phyloP scores from a whole-genome alignment of 352 stramenopile genomes.

The Globisporangium splendens region DNA sequence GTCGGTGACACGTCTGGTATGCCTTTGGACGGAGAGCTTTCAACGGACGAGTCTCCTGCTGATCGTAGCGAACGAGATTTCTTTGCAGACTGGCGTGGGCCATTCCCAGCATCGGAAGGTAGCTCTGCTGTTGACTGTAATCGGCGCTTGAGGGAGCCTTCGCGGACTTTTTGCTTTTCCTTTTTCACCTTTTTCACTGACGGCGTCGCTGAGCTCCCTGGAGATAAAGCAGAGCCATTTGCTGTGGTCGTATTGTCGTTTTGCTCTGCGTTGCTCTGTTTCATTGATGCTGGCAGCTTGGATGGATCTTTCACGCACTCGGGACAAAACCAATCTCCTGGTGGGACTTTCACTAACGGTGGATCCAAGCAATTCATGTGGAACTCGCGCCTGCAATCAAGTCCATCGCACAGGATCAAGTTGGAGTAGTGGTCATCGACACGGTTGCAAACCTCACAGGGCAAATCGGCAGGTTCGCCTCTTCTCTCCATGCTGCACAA shows the following conservation, averaged over 20 bases:
- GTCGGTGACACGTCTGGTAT: constrained; percentile 28
- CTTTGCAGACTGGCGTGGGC: constrained; percentile 43
- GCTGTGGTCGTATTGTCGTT: constrained; percentile 9
- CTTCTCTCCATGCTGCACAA: constrained; percentile 62
- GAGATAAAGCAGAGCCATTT: constrained; percentile 12
- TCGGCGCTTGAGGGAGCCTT: constrained; percentile 54
- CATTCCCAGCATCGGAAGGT: neutral
- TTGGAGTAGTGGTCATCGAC: constrained; percentile 80
- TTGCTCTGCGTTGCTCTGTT: constrained; percentile 15
- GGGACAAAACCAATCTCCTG: constrained; percentile 78
- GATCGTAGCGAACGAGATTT: constrained; percentile 31
- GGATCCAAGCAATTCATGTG: constrained; percentile 83
- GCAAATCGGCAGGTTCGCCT: constrained; percentile 63
- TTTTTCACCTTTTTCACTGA: constrained; percentile 45
- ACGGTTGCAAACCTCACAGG: constrained; percentile 80
- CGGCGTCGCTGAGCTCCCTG: constrained; percentile 9
- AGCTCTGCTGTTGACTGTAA: constrained; percentile 26
- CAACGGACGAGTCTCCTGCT: constrained; percentile 35
- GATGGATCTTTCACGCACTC: constrained; percentile 48
- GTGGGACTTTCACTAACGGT: constrained; percentile 54
- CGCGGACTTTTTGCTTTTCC: constrained; percentile 53
- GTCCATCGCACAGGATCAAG: constrained; percentile 81
- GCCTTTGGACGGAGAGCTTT: constrained; percentile 31
- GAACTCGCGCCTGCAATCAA: constrained; percentile 80
- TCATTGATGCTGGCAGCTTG: constrained; percentile 21